Evolutionary conservation across 441 rosid species (phyloP), one percentile per base, ranked within the genome.

Genomic region (Syzygium syzygioides): DNA sequence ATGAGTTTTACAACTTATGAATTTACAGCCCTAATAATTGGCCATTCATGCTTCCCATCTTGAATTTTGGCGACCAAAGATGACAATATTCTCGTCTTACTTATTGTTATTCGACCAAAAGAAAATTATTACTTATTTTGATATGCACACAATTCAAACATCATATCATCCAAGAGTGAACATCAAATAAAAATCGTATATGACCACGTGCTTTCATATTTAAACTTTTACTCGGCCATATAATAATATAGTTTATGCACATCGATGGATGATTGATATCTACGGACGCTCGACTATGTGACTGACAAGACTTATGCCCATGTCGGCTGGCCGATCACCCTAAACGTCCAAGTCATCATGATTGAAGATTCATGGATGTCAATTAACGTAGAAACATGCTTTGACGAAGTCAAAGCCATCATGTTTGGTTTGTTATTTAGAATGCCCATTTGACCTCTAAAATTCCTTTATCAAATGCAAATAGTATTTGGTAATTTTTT

Each of bases 391-490:
- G 34, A 28, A 60, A 60, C 34, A 32, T 60, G 68, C 14, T 28
- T 60, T 60, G 18, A 30, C 34, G 68, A 17, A 60, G 32, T 60
- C 68, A 28, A 28, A 60, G 8, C 0, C 9, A 9, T 9, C 48
- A 32, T 7, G 9, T 7, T 45, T 45, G 48, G 9, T 45, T 45
- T 7, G 9, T 1, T 45, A 45, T 45, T 45, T 7, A 7, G 7
- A 45, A 45, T 7, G 2, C 9, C 7, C 9, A 7, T 45, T 45
- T 45, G 10, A 45, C 9, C 9, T 7, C 10, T 45, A 45, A 41
- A 45, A 2, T 7, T 1, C 1, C 48, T 45, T 45, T 7, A 9
- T 1, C 9, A 45, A 45, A 45, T 45, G 1, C 0, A 45, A 45
- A 45, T 45, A 7, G 48, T 2, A 45, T 45, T 41, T 41, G 9